Percentiles rank a stretch among this genome's conserved stretches.
Conservation (phyloP, 75 land plant genomes). For the Selaginella tamariscina region DNA sequence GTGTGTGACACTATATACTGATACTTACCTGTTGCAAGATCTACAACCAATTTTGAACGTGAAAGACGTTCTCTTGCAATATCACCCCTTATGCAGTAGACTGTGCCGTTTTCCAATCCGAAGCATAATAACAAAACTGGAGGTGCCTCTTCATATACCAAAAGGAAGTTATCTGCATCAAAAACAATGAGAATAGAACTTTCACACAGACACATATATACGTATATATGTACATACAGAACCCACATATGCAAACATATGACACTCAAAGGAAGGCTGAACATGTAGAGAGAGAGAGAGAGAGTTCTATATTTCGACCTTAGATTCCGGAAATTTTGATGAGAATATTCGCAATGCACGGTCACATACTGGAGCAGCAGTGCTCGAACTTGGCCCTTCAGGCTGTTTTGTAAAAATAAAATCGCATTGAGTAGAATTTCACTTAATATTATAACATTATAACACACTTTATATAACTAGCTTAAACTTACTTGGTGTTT, state of each 20-base stretch:
- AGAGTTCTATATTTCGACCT: no score
- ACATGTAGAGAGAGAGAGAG: not conserved
- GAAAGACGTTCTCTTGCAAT: conserved; percentile 73
- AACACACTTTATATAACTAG: no score
- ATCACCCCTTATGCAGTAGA: conserved; percentile 91
- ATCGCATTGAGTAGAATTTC: no score
- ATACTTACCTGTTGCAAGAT: conserved; percentile 25
- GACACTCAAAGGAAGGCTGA: not conserved
- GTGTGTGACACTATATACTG: no score
- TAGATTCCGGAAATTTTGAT: conserved; percentile 78
- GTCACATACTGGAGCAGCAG: conserved; percentile 57
- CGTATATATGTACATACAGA: no score
- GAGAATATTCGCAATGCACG: conserved; percentile 65
- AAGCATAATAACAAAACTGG: conserved; percentile 68
- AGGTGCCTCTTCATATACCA: conserved; percentile 85
- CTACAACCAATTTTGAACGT: conserved; percentile 60
- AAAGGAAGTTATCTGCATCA: conserved; percentile 74
- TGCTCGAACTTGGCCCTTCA: conserved; percentile 56
- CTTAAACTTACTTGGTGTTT: conserved; percentile 65
- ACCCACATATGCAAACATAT: no score
- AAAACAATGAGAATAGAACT: no score
- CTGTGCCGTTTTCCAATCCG: conserved; percentile 72
- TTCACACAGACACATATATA: no score
- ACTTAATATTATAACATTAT: no score
- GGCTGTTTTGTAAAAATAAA: no score